Evolutionary conservation across 2,329 filamentous ascomycete species (phyloP), one percentile per base, ranked within the genome.

Genomic region (Diaporthe ampelina): DNA sequence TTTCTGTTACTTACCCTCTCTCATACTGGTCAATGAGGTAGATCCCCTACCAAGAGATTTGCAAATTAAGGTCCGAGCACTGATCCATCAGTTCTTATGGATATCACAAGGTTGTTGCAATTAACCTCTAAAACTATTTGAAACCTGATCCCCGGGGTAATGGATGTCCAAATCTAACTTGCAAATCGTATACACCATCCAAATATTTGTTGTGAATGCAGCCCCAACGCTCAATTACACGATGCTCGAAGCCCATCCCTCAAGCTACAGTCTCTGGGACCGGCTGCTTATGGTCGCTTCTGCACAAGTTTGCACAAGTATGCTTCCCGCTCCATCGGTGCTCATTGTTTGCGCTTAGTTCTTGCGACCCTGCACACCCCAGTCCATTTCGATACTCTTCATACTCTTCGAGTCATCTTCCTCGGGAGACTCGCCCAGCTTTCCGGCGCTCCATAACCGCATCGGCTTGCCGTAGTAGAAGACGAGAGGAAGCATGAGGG

Each of bases 401-500:
- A 73, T 68, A 40, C 67, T 26, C 76, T 78, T 67, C 35, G 76
- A 45, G 45, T 78, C 69, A 37, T 70, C 52, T 4, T 65, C 48
- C 13, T 9, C 32, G 5, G 24, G 15, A 7, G 50, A 13, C 32
- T 50, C 48, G 45, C 70, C 70, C 4, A 75, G 56, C n/a, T 75
- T 72, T 26, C 73, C 73, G 0, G 73, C 73, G 32, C 73, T 75
- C 73, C 73, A 75, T 37, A 75, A 13, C 4, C 73, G 63, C 73
- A 75, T 75, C 21, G 65, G 73, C 57, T 75, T 75, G 26, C 73
- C 73, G 63, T 73, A 75, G 15, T 52, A 69, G 63, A 70, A 79
- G 8, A 78, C 43, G 26, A 78, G 8, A 19, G 78, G 75, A 32
- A 79, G 74, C 56, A 76, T 63, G 26, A 76, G 73, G 15, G 74